Evolutionary conservation across 2,329 filamentous ascomycete genomes (phyloP).

Genomic region (Cordyceps farinosa): DNA sequence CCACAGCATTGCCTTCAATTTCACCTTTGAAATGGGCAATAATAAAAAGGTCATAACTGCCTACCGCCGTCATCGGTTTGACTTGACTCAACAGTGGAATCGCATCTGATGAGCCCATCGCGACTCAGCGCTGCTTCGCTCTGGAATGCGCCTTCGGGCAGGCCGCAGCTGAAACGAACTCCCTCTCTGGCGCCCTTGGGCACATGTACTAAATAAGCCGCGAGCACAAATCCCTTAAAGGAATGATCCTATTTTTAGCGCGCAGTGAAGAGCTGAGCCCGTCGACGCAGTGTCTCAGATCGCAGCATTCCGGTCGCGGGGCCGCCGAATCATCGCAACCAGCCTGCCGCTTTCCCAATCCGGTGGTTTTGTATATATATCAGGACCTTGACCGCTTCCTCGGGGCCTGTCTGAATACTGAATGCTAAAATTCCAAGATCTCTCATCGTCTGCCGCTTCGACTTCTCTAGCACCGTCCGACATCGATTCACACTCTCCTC

Average conservation of each 20-base stretch:
- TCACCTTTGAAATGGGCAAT: too few relatives aligned
- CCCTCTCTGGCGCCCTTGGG: neutral
- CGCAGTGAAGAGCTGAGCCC: neutral
- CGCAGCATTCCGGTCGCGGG: neutral
- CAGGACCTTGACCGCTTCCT: neutral
- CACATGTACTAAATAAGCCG: neutral
- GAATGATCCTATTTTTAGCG: conserved; percentile 5
- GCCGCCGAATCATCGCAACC: neutral
- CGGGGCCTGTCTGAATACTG: too few relatives aligned
- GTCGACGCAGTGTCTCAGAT: conserved; percentile 2
- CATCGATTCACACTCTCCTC: neutral
- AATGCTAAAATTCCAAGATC: too few relatives aligned
- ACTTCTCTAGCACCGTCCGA: neutral
- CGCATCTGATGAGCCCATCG: too few relatives aligned
- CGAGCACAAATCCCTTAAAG: neutral
- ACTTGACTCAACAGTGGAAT: too few relatives aligned
- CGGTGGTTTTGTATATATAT: neutral
- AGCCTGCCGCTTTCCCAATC: neutral
- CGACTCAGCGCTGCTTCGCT: neutral
- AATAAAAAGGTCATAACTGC: too few relatives aligned
- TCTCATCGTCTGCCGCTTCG: neutral
- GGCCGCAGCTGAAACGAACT: neutral
- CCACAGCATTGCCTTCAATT: too few relatives aligned
- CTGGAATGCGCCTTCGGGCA: neutral
- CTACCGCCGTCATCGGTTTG: too few relatives aligned